A percentile compares a stretch with the other conserved stretches of the same genome.
Evolutionary conservation across 2,329 filamentous ascomycete species (phyloP).

Genomic region (Daldinia sp.): DNA sequence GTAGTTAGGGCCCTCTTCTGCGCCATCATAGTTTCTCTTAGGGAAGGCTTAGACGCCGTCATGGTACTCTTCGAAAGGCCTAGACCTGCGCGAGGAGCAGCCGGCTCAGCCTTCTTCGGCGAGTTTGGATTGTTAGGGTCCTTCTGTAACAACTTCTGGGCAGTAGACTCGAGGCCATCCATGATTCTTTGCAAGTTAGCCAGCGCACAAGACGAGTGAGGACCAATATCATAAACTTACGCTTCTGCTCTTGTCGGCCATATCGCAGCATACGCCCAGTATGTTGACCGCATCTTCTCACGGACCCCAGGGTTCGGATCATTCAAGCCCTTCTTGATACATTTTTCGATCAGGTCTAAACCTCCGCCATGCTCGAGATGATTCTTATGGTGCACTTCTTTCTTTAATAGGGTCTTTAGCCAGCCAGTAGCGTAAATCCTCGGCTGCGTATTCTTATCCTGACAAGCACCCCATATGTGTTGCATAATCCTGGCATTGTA

Average conservation of each 20-base stretch:
- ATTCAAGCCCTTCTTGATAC: conserved; percentile 84
- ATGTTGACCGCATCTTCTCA: conserved; percentile 84
- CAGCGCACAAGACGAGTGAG: conserved; percentile 4
- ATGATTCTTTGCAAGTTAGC: conserved; percentile 69
- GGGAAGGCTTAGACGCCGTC: conserved; percentile 66
- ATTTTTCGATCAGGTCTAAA: conserved; percentile 84
- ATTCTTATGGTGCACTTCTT: conserved; percentile 79
- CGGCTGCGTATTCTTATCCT: conserved; percentile 94
- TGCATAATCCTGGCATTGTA: conserved; percentile 85
- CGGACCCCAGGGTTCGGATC: conserved; percentile 92
- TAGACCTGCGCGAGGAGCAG: conserved; percentile 64
- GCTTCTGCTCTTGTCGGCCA: conserved; percentile 81
- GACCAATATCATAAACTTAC: conserved; percentile 59
- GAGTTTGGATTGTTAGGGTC: conserved; percentile 83
- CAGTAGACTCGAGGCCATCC: conserved; percentile 77
- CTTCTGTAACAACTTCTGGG: conserved; percentile 81
- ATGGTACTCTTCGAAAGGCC: conserved; percentile 71
- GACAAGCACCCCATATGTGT: conserved; percentile 80
- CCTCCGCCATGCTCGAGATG: conserved; percentile 87
- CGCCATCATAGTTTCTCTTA: conserved; percentile 85
- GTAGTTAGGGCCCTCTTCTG: conserved; percentile 72
- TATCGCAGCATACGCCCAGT: conserved; percentile 80
- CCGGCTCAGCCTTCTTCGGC: conserved; percentile 61
- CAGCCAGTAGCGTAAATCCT: conserved; percentile 81
- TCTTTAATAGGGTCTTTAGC: conserved; percentile 82